phyloP scores from a whole-genome alignment of 257 asterid genomes.

The Nyctanthes arbortristis region DNA sequence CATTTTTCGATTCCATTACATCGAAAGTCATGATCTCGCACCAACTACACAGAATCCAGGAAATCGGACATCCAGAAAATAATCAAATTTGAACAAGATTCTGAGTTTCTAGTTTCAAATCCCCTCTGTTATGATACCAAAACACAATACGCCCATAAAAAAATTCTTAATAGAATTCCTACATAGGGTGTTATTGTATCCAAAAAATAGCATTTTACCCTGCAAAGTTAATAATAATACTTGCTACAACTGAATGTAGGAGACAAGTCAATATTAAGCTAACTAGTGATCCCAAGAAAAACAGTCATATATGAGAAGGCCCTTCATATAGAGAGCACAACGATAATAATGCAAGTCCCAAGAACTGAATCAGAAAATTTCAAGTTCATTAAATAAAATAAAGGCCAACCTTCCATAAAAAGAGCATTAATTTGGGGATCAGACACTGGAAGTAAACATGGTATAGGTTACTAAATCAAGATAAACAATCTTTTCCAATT shows the following conservation, averaged over 20 bases:
- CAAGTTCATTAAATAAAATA: neutral
- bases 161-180: neutral
- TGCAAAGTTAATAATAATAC: no score
- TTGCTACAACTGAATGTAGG: neutral
- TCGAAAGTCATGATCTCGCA: neutral
- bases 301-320: neutral
- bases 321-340: neutral
- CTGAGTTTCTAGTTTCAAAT: neutral
- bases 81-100: neutral
- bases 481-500: constrained; percentile 1
- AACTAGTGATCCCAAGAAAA: neutral
- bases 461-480: constrained; percentile 3
- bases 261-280: neutral
- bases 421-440: neutral
- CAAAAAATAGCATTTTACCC: neutral
- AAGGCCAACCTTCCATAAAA: neutral
- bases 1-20: neutral
- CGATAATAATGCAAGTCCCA: neutral
- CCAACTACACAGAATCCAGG: no score
- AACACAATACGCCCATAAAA: neutral
- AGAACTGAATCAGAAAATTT: neutral
- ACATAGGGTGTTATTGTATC: neutral
- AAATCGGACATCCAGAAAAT: neutral
- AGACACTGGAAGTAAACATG: neutral
- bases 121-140: neutral